Percentiles rank a stretch among this genome's conserved stretches.
These are phyloP conservation scores for Wallacemonas sp. DNA, from an alignment of 208 protist species.

Conservation along the genomic window DNA sequence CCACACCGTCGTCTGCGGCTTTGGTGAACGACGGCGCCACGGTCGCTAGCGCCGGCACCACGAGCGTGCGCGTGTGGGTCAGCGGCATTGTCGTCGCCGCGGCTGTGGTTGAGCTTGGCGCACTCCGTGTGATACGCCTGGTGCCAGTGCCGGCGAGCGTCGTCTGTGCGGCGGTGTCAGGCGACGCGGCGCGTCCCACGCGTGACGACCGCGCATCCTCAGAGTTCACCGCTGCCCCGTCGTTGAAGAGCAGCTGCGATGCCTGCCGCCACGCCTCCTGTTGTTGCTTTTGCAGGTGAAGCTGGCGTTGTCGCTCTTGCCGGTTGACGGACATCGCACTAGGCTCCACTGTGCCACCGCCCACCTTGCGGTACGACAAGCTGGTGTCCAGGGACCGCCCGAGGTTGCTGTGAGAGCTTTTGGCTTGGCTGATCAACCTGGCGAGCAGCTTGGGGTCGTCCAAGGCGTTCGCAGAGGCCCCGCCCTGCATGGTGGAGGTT, in stretches of 20 bases:
- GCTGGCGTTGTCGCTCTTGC: conserved; percentile 32
- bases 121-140: background rate
- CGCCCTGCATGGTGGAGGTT: background rate
- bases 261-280: conserved; percentile 28
- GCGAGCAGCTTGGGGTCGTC: conserved; percentile 56
- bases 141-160: background rate
- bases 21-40: conserved; percentile 76
- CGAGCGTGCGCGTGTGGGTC: conserved; percentile 14
- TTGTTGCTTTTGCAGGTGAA: conserved; percentile 48
- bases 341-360: conserved; percentile 31
- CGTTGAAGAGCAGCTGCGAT: background rate
- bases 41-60: conserved; percentile 57
- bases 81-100: background rate
- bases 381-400: conserved; percentile 59
- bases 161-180: background rate
- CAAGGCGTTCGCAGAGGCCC: conserved; percentile 7
- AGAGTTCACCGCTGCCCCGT: background rate
- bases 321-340: conserved; percentile 50
- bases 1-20: conserved; percentile 54
- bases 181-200: background rate
- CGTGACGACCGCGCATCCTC: background rate
- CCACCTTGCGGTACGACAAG: conserved; percentile 30
- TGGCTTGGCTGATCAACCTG: conserved; percentile 40
- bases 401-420: conserved; percentile 58
- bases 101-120: background rate